A percentile compares a stretch with the other conserved stretches of the same genome.
Evolutionary conservation across 257 asterid species (phyloP).

Genomic region (Anisodus acutangulus): DNA sequence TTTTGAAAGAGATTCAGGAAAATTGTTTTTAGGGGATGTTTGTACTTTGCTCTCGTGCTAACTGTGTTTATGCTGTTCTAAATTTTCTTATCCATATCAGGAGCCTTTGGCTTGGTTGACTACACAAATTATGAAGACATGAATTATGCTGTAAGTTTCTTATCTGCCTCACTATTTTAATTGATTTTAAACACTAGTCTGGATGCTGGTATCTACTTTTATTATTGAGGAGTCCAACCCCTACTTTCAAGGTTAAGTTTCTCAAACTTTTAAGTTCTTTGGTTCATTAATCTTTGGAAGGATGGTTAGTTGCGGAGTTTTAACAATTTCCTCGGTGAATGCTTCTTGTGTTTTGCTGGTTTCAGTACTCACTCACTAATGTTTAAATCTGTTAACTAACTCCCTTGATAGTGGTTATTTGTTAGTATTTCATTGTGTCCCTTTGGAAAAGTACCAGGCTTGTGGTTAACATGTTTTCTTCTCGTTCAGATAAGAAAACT

Average conservation of each 20-base stretch:
- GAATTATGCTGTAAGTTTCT: conserved; percentile 91
- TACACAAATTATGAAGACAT: conserved; percentile 91
- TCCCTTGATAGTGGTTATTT: not conserved
- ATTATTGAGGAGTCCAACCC: not conserved
- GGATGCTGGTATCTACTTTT: not conserved
- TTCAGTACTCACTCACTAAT: not conserved
- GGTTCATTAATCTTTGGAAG: not conserved
- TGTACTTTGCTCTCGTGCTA: conserved; percentile 23
- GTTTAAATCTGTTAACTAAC: not conserved
- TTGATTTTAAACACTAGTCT: not conserved
- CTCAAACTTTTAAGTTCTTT: not conserved
- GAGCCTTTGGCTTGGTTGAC: conserved; percentile 95
- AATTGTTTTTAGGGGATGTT: conserved; percentile 21
- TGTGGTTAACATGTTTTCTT: conserved; percentile 34
- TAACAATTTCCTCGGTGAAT: not conserved
- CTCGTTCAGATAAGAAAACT: conserved; percentile 81
- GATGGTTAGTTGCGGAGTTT: not conserved
- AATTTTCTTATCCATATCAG: conserved; percentile 43
- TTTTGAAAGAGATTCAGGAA: not conserved
- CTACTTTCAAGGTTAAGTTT: not conserved
- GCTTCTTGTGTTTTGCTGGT: not conserved
- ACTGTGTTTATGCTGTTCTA: not conserved
- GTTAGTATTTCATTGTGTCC: not conserved
- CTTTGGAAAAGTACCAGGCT: not conserved
- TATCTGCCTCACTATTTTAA: not conserved